Evolutionary conservation across 2,329 filamentous ascomycete species (phyloP).

Genomic region (Cyphellophora europaea): DNA sequence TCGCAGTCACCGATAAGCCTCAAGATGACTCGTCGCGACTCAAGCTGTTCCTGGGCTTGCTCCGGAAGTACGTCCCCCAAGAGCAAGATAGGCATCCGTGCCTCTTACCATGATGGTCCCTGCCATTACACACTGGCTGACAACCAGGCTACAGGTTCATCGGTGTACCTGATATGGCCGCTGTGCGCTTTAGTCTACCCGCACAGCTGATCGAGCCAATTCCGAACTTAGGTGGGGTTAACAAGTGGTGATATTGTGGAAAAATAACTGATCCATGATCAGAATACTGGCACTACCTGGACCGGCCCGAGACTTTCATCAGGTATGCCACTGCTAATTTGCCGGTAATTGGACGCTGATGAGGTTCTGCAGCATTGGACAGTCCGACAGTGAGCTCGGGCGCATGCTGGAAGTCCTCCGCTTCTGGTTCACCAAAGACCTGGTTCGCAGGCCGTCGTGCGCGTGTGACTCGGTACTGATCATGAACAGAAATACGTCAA

Average conservation of each 20-base stretch:
- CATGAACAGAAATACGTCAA: slow-evolving; percentile 80
- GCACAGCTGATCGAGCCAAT: slow-evolving; percentile 92
- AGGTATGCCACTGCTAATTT: slow-evolving; percentile 37
- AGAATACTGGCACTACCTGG: slow-evolving; percentile 99
- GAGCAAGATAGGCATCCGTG: too few species aligned
- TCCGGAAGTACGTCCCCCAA: slow-evolving; percentile 70
- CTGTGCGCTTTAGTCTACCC: slow-evolving; percentile 90
- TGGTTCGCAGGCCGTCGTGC: too few species aligned
- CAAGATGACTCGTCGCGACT: slow-evolving; percentile 80
- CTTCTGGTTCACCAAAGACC: slow-evolving; percentile 98
- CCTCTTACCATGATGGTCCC: too few species aligned
- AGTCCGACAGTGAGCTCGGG: slow-evolving; percentile 81
- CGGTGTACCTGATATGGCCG: slow-evolving; percentile 88
- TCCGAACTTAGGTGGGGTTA: slow-evolving; percentile 64
- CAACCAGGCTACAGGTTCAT: slow-evolving; percentile 59
- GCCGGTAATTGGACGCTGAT: too few species aligned
- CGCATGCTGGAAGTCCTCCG: slow-evolving; percentile 90
- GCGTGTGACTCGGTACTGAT: too few species aligned
- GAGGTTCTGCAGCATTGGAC: slow-evolving; percentile 54
- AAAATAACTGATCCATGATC: slow-evolving; percentile 10
- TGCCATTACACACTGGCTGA: neutral
- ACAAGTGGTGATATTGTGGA: neutral
- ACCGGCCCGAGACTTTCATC: slow-evolving; percentile 83
- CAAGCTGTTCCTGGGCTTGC: slow-evolving; percentile 75
- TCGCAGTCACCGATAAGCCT: slow-evolving; percentile 40